These are phyloP conservation scores for Myriosclerotinia scirpicola DNA, from an alignment of 2,329 filamentous ascomycete genomes.

Conservation along the genomic window DNA sequence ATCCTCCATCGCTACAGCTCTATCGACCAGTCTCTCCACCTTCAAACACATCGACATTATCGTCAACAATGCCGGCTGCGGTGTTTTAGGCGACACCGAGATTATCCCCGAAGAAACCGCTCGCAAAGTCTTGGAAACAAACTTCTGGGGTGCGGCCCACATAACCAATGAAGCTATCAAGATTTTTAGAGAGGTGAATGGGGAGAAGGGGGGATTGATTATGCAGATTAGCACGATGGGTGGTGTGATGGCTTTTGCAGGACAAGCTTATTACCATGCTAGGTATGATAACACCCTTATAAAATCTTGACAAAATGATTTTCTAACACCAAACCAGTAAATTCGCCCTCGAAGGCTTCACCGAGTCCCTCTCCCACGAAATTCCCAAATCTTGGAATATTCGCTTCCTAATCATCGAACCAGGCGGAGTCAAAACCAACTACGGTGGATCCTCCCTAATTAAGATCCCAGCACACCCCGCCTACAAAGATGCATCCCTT, in stretches of 20 bases:
- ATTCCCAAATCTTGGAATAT: slow-evolving; percentile 42
- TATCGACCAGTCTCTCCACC: slow-evolving; percentile 44
- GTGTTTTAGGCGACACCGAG: slow-evolving; percentile 53
- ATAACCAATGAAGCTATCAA: slow-evolving; percentile 21
- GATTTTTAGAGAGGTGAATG: slow-evolving; percentile 26
- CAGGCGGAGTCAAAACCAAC: too few relatives aligned
- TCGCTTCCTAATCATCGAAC: slow-evolving; percentile 43
- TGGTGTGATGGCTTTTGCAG: slow-evolving; percentile 41
- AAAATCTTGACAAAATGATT: too few relatives aligned
- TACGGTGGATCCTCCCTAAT: too few relatives aligned
- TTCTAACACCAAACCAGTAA: slow-evolving; percentile 34
- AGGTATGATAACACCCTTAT: slow-evolving; percentile 24
- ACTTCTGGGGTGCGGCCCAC: slow-evolving; percentile 25
- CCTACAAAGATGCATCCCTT: too few relatives aligned
- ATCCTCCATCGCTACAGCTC: slow-evolving; percentile 39
- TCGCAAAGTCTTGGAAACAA: slow-evolving; percentile 43
- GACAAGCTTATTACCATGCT: slow-evolving; percentile 43
- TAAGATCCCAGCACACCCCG: too few relatives aligned
- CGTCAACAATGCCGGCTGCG: slow-evolving; percentile 51
- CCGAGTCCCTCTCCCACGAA: slow-evolving; percentile 41
- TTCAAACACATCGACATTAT: slow-evolving; percentile 55
- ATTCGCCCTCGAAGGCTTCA: slow-evolving; percentile 45
- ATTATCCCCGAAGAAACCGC: slow-evolving; percentile 36
- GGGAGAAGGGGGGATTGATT: slow-evolving; percentile 40
- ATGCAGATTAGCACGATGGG: slow-evolving; percentile 45